Evolutionary conservation across 106 monocot species (phyloP).

Genomic region (Acanthochlamys bracteata): DNA sequence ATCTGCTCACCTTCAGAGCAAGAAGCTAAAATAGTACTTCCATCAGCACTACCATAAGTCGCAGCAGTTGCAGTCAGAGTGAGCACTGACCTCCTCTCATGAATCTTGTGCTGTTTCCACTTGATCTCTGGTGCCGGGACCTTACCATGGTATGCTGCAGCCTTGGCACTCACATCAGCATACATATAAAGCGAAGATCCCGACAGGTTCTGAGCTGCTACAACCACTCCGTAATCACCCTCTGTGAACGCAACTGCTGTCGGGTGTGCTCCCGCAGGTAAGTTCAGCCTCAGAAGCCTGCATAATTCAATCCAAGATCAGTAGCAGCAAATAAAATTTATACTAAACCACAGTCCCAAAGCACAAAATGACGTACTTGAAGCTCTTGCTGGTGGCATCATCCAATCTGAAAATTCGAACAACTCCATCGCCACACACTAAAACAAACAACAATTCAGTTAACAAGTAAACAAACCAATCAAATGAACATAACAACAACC

Average conservation of each 20-base stretch:
- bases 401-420: conserved; percentile 82
- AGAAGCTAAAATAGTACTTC: conserved; percentile 77
- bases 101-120: conserved; percentile 91
- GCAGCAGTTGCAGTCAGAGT: conserved; percentile 52
- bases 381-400: conserved; percentile 79
- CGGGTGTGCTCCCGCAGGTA: conserved; percentile 78
- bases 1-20: conserved; percentile 80
- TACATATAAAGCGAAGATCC: conserved; percentile 85
- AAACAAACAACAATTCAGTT: conserved; percentile 8
- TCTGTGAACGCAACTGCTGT: conserved; percentile 82
- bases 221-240: conserved; percentile 63
- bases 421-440: conserved; percentile 84
- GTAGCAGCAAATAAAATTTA: not conserved
- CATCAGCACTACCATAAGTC: conserved; percentile 78
- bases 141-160: conserved; percentile 50
- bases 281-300: conserved; percentile 74
- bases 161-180: conserved; percentile 65
- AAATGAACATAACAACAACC: not conserved
- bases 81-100: conserved; percentile 59
- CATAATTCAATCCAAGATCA: not conserved
- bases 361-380: conserved; percentile 43
- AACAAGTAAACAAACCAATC: not conserved
- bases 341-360: not conserved
- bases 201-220: conserved; percentile 69
- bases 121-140: conserved; percentile 68